phyloP scores from a whole-genome alignment of 2,329 filamentous ascomycete genomes.

The Fusarium denticulatum region DNA sequence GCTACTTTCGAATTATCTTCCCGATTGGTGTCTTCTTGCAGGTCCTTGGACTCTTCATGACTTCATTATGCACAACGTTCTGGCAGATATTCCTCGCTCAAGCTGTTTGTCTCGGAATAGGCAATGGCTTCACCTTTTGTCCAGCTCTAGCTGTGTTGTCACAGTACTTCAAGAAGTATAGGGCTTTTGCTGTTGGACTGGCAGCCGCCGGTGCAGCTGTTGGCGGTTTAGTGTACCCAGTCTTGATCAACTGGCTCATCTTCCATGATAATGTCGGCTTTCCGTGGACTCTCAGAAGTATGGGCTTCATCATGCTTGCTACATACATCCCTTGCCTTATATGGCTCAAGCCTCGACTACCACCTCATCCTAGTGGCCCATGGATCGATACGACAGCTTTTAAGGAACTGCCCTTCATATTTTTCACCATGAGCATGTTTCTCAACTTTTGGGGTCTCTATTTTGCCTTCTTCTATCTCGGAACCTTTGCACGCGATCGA shows the following conservation, averaged over 20 bases:
- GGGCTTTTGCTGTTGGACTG: constrained; percentile 67
- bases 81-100: constrained; percentile 62
- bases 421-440: constrained; percentile 48
- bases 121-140: constrained; percentile 66
- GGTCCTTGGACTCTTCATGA: constrained; percentile 57
- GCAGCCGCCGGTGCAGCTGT: constrained; percentile 66
- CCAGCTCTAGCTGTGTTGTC: constrained; percentile 68
- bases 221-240: constrained; percentile 64
- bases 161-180: constrained; percentile 67
- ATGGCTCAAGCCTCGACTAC: constrained; percentile 54
- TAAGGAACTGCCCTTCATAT: constrained; percentile 50
- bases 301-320: constrained; percentile 57
- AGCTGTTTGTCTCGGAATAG: constrained; percentile 59
- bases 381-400: constrained; percentile 58
- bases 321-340: constrained; percentile 53
- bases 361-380: constrained; percentile 51
- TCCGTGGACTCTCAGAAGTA: constrained; percentile 61
- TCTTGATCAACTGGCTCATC: constrained; percentile 55
- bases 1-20: constrained; percentile 53
- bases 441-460: constrained; percentile 51
- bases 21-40: constrained; percentile 51
- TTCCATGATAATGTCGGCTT: constrained; percentile 60
- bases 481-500: constrained; percentile 56
- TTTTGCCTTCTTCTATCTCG: constrained; percentile 60
- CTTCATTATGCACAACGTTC: constrained; percentile 54